phyloP scores from a whole-genome alignment of 495 filamentous ascomycete genomes.

The Pyronema domesticum region DNA sequence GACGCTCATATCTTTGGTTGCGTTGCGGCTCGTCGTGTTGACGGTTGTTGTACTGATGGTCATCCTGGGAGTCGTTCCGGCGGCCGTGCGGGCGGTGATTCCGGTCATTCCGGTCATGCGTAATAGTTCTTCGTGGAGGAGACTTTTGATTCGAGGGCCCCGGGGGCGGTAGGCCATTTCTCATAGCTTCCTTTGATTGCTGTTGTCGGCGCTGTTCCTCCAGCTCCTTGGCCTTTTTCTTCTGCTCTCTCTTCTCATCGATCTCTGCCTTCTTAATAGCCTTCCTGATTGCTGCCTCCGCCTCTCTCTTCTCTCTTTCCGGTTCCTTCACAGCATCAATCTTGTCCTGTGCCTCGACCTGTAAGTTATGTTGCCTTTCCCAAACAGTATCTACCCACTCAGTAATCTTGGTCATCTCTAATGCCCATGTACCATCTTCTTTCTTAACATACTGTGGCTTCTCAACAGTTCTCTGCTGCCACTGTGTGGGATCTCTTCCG shows the following conservation, averaged over 20 bases:
- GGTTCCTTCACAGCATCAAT: not conserved
- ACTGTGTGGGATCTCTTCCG: not conserved
- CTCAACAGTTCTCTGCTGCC: not conserved
- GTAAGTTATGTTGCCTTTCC: too few species aligned
- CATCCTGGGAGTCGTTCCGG: too few species aligned
- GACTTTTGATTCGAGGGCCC: too few species aligned
- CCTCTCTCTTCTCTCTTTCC: not conserved
- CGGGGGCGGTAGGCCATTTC: too few species aligned
- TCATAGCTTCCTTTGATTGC: too few species aligned
- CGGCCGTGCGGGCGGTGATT: too few species aligned
- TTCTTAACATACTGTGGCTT: not conserved
- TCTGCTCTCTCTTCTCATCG: not conserved
- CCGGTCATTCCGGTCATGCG: too few species aligned
- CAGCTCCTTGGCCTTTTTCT: not conserved
- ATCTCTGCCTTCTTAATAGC: not conserved
- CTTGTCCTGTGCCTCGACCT: not conserved
- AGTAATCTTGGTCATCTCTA: not conserved
- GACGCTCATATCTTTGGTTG: too few species aligned
- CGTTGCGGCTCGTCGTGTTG: too few species aligned
- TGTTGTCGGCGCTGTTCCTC: not conserved
- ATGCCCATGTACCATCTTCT: not conserved
- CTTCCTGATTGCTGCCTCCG: not conserved
- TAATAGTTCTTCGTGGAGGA: too few species aligned
- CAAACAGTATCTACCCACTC: not conserved
- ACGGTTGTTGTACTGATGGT: too few species aligned